phyloP scores from a whole-genome alignment of 306 rosid genomes.

The Trichosanthes cucumerina region DNA sequence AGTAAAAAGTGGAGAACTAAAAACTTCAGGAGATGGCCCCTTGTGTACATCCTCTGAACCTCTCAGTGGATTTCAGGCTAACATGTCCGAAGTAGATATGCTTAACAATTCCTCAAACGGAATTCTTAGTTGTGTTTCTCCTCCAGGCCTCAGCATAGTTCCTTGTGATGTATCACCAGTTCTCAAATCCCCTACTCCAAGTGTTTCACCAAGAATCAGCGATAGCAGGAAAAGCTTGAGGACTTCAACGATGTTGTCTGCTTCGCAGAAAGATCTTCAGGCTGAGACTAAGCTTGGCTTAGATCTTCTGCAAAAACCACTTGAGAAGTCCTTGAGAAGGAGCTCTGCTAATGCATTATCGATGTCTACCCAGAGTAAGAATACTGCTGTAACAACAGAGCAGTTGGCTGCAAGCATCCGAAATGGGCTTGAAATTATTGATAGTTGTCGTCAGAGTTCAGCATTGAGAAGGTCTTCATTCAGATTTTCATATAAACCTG shows the following conservation, averaged over 20 bases:
- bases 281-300: conserved; percentile 26
- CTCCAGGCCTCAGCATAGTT: conserved; percentile 40
- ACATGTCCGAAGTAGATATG: conserved; percentile 26
- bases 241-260: conserved; percentile 57
- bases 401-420: conserved; percentile 87
- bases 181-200: conserved; percentile 76
- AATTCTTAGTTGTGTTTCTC: conserved; percentile 36
- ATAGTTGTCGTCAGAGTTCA: conserved; percentile 49
- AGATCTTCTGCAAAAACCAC: conserved; percentile 22
- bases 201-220: conserved; percentile 75
- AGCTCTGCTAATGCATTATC: conserved; percentile 32
- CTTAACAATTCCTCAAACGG: conserved; percentile 31
- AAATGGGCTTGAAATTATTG: conserved; percentile 81
- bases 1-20: conserved; percentile 31
- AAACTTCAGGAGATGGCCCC: conserved; percentile 8
- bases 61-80: conserved; percentile 25
- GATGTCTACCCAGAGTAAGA: conserved; percentile 37
- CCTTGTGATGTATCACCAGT: conserved; percentile 39
- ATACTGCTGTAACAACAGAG: conserved; percentile 42
- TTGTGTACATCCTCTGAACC: conserved; percentile 28
- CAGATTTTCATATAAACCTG: conserved; percentile 63
- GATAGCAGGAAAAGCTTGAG: conserved; percentile 86
- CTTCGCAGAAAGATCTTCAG: conserved; percentile 51
- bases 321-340: conserved; percentile 21
- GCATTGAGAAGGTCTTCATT: conserved; percentile 59